phyloP scores from a whole-genome alignment of 257 asterid genomes.

The Solanum paucissectum region DNA sequence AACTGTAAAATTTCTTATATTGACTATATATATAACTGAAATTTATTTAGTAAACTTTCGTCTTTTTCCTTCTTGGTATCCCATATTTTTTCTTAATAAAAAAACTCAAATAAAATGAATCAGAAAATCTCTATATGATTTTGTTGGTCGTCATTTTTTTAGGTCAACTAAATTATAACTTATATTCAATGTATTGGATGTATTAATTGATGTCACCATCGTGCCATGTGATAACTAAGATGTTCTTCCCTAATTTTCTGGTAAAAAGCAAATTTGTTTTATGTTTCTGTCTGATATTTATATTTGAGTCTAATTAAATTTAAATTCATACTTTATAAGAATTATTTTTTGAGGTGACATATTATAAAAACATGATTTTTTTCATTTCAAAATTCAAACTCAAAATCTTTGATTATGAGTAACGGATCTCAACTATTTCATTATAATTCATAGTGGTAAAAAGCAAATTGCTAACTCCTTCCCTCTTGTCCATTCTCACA shows the following conservation, averaged over 20 bases:
- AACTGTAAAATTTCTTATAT: neutral
- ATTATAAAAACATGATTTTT: too few relatives aligned
- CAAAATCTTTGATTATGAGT: accelerated
- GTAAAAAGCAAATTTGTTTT: neutral
- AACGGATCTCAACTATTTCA: too few relatives aligned
- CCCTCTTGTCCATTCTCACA: too few relatives aligned
- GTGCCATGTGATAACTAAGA: neutral
- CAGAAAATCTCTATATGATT: neutral
- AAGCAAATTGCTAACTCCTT: too few relatives aligned
- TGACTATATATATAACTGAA: neutral
- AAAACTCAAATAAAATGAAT: neutral
- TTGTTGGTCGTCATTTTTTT: neutral
- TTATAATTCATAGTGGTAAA: too few relatives aligned
- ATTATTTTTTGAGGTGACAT: too few relatives aligned
- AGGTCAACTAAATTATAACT: neutral
- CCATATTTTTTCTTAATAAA: neutral
- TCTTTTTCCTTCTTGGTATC: neutral
- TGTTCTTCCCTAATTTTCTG: neutral
- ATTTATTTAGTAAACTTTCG: neutral
- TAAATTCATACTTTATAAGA: accelerated
- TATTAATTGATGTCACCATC: neutral
- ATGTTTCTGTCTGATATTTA: neutral
- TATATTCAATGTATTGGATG: neutral
- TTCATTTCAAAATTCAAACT: accelerated
- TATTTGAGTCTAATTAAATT: accelerated